Evolutionary conservation across 2,329 filamentous ascomycete genomes (phyloP), one percentile per base, ranked within the genome.

Genomic region (Colletotrichum spaethianum): DNA sequence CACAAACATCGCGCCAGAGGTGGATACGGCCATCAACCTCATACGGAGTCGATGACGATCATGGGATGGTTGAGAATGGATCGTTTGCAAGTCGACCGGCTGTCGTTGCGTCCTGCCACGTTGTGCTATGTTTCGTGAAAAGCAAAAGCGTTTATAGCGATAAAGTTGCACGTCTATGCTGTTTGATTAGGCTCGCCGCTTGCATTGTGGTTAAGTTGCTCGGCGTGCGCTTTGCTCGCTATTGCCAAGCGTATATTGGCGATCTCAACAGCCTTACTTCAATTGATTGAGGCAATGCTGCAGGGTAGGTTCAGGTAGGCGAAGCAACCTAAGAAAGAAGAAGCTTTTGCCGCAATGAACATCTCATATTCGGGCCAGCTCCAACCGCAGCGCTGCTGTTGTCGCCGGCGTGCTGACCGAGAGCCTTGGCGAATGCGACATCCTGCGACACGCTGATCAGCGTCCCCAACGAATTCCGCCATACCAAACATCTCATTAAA

Each of bases 181-280:
- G 44, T 46, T 63, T 31, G 44, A 59, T 40, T 69, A 52, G 52
- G 53, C 65, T 63, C 53, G n/a, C 40, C 33, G 52, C 31, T 53
- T 48, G 38, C 53, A 28, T 44, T 31, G 68, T 48, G 36, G 40
- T 63, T 52, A 48, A 69, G 69, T 72, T 60, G 65, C 64, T 63
- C 52, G 53, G 52, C 69, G 59, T 52, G 59, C 60, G 69, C 69
- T 72, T 72, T 72, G 69, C 69, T 63, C 65, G 14, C 69, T 40
- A 33, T 63, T 60, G 65, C 69, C 69, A 69, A 69, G 69, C n/a
- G n/a, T 20, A 53, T 67, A 31, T 42, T 60, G 57, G 53, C 65
- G 52, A 72, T 72, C 65, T 53, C 53, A 20, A 63, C 28, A 69
- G 69, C 65, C 69, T 50, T 72, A 60, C 48, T 63, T 59, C 28